Percentiles rank a stretch among this genome's conserved stretches.
Conservation (phyloP, 177 flowering plant species). For the Vitis hybrid region DNA sequence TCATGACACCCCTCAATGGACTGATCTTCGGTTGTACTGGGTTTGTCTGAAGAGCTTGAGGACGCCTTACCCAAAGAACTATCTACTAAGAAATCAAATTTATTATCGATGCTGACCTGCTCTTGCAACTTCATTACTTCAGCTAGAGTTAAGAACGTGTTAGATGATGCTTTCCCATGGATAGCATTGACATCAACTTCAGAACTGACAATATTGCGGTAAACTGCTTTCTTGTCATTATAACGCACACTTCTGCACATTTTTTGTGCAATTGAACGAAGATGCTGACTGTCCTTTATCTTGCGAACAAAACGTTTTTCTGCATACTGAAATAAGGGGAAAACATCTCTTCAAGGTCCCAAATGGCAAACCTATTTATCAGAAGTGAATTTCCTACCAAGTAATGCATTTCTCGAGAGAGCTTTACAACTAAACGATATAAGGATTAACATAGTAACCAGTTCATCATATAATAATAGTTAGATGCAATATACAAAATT, state of each 20-base stretch:
- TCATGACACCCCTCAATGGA: conserved; percentile 36
- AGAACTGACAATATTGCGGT: conserved; percentile 51
- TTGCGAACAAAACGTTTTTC: conserved; percentile 59
- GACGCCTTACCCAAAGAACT: conserved; percentile 21
- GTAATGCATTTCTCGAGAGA: background rate
- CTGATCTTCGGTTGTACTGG: conserved; percentile 21
- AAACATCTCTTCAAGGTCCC: conserved; percentile 5
- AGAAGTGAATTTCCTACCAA: background rate
- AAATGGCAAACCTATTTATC: background rate
- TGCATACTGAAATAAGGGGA: conserved; percentile 50
- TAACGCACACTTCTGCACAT: conserved; percentile 62
- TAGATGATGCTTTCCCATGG: conserved; percentile 30
- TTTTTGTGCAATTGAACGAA: conserved; percentile 42
- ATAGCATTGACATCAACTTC: conserved; percentile 57
- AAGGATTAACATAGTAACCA: no score
- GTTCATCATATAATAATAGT: no score
- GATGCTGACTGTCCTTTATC: conserved; percentile 32
- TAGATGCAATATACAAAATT: background rate
- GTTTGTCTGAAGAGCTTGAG: conserved; percentile 26
- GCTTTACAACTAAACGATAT: background rate
- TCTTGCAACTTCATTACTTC: conserved; percentile 45
- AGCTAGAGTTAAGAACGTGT: conserved; percentile 37
- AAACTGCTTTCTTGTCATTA: conserved; percentile 62
- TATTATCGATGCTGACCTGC: conserved; percentile 21
- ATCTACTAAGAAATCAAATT: conserved; percentile 17